Base-by-base conservation (phyloP, 2,329 filamentous ascomycete genomes). In the Phymatotrichopsis omnivora region DNA sequence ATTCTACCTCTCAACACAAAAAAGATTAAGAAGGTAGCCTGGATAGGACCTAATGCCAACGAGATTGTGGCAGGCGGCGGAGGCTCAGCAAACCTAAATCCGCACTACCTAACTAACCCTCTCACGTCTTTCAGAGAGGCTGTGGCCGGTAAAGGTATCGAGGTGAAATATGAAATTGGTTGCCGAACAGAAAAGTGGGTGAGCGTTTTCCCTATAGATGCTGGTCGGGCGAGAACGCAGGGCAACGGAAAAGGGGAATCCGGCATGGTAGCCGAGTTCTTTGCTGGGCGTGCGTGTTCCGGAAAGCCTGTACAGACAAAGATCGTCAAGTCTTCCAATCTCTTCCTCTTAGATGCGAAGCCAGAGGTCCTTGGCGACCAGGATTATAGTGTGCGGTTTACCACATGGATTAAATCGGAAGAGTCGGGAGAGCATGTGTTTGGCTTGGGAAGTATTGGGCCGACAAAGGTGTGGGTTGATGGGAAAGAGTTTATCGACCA, bases 1-100 rank as follows among this genome's bases (percentile, higher is more conserved):
- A 60, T 78, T 0, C 67, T 87, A 1, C 82, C 82, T 0, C 61
- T 81, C 3, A 64, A 71, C 51, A 72, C 74, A 8, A 61, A 63
- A 23, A 65, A 64, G 32, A 61, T 63, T 19, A 64, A 67, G 45
- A 63, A 67, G 0, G 62, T 71, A 7, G 66, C 71, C 8, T 64
- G 74, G n/a, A 73, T 75, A 42, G 73, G 72, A 2, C 71, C 71
- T 10, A 74, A 75, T 45, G 65, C 72, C 8, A 70, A 68, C 39
- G 61, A 68, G 65, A 54, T 52, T 23, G 55, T 58, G 16, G 56
- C 55, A 11, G 56, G 55, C 20, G 56, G 56, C 20, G 55, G 56
- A 28, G 56, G 56, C 16, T 56, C 52, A n/a, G 55, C 56, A 7
- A 50, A 54, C 34, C 29, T 58, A 8, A 58, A 58, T 33, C 55